Conservation (phyloP, 352 stramenopile species). For the Pythium periplocum region DNA sequence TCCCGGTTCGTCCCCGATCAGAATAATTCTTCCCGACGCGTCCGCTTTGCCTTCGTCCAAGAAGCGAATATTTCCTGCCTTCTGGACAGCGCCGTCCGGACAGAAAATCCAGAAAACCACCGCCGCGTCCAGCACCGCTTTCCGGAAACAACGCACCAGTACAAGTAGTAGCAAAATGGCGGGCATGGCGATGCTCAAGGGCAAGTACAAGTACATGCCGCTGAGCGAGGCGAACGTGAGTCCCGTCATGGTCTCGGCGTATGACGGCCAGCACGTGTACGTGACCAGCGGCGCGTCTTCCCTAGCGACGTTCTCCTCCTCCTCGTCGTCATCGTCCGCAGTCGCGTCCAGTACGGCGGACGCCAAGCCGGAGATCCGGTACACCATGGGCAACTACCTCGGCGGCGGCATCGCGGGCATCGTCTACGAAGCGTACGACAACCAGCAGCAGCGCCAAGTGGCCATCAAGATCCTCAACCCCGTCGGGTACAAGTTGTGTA, state of each 20-base stretch:
- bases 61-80: too few relatives aligned
- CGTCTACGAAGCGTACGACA: slow-evolving; percentile 90
- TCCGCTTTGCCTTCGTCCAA: too few relatives aligned
- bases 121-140: too few relatives aligned
- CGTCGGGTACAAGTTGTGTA: slow-evolving; percentile 91
- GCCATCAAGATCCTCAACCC: slow-evolving; percentile 98
- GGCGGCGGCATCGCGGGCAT: slow-evolving; percentile 89
- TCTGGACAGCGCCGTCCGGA: too few relatives aligned
- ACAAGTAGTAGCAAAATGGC: slow-evolving; percentile 9
- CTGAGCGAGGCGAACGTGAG: slow-evolving; percentile 79
- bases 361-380: slow-evolving; percentile 28
- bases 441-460: slow-evolving; percentile 70
- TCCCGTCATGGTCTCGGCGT: slow-evolving; percentile 64
- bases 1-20: too few relatives aligned
- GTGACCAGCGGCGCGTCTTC: slow-evolving; percentile 19
- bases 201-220: slow-evolving; percentile 80
- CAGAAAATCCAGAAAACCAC: too few relatives aligned
- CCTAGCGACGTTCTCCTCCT: slow-evolving; percentile 1
- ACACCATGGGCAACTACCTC: slow-evolving; percentile 90
- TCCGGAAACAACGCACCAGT: too few relatives aligned
- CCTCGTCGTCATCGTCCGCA: not conserved
- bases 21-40: too few relatives aligned
- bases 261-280: slow-evolving; percentile 76
- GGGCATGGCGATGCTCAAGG: slow-evolving; percentile 19
- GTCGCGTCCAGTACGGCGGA: slow-evolving; percentile 4